Evolutionary conservation across 2,329 filamentous ascomycete species (phyloP), one percentile per base, ranked within the genome.

Genomic region (Pezicula rhizophila): DNA sequence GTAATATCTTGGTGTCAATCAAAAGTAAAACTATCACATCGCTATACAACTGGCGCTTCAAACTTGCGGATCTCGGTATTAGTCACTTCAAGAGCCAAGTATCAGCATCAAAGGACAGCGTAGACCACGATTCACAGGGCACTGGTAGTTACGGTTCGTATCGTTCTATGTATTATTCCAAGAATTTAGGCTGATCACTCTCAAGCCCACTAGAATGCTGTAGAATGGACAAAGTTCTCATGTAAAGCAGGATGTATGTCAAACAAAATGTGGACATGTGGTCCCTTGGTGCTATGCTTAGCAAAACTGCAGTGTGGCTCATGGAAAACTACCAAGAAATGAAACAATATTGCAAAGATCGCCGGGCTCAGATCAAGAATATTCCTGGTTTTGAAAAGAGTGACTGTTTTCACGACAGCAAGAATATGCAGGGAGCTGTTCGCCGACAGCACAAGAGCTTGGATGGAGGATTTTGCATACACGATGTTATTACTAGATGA

Each of bases 281-380:
- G 65, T 64, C 64, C 10, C 47, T 68, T 20, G 64, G 59, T 6
- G 64, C 63, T 52, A 55, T 67, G 2, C 63, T 55, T 34, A 67
- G 63, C 45, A 64, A 67, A 49, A 54, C 57, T 10, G 60, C 52
- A 1, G 45, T 52, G 15, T 62, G 60, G 60, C 52, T 65, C 5
- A 55, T 56, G 1, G 50, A 58, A 35, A 61, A 59, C 17, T 56
- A 57, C 25, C 46, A 56, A 41, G 56, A 56, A n/a, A 14, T 65
- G 8, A 11, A 46, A 18, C 49, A 60, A 18, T 62, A 65, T 49
- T 58, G 55, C 4, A 25, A 38, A 31, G 46, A 56, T n/a, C 56
- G 59, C 1, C 28, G 20, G 35, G 28, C 34, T 5, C 60, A 60
- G 45, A 57, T 51, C 17, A 39, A 47, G 10, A 40, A 46, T 45